phyloP scores from a whole-genome alignment of 2,329 filamentous ascomycete species.

The Venturia carpophila region DNA sequence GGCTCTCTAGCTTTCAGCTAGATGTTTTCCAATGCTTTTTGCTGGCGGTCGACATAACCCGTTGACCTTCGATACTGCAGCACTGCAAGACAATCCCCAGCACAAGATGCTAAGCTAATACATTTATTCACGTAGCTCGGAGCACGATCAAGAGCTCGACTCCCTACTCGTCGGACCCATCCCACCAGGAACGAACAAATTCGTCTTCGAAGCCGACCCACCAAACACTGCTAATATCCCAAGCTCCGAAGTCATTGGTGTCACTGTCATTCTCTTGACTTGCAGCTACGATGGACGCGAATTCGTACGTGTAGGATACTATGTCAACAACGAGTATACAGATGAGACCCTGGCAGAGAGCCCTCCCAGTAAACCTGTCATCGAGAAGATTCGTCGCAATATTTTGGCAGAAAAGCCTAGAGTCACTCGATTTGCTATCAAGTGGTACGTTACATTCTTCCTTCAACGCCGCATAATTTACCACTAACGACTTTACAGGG shows the following conservation, averaged over 20 bases:
- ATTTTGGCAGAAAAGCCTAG: constrained; percentile 94
- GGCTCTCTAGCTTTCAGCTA: neutral
- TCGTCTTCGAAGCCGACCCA: constrained; percentile 91
- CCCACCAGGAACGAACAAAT: constrained; percentile 96
- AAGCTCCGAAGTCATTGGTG: constrained; percentile 88
- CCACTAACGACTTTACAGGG: constrained; percentile 49
- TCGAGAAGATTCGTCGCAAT: constrained; percentile 87
- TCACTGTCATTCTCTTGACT: constrained; percentile 92
- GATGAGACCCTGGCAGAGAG: constrained; percentile 81
- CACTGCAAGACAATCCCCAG: too few species aligned
- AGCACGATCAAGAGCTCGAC: constrained; percentile 98
- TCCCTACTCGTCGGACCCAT: constrained; percentile 95
- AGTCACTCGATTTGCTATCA: constrained; percentile 96
- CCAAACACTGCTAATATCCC: constrained; percentile 88
- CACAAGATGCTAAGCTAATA: neutral
- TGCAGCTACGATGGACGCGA: constrained; percentile 95
- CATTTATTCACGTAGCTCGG: constrained; percentile 85
- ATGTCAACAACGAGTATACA: constrained; percentile 99
- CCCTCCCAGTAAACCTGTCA: constrained; percentile 82
- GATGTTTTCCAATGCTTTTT: neutral
- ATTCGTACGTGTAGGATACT: constrained; percentile 97
- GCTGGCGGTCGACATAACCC: neutral
- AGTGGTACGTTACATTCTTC: constrained; percentile 62
- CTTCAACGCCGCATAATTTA: neutral
- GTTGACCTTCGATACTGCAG: neutral